Evolutionary conservation across 306 rosid species (phyloP), one percentile per base, ranked within the genome.

Genomic region (Fragaria vesca): DNA sequence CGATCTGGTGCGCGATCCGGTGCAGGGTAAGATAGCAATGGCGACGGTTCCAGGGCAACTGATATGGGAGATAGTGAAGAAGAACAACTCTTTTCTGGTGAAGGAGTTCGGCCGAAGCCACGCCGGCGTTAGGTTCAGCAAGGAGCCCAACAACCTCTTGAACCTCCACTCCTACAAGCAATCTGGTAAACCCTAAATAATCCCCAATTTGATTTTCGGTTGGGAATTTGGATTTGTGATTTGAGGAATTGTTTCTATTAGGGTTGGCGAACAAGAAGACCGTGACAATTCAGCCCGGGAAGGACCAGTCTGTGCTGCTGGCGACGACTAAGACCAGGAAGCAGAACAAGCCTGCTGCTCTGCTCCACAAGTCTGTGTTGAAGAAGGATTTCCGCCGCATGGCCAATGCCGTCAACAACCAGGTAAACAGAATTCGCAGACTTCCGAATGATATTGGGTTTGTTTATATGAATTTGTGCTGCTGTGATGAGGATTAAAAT

Each of bases 211-310:
- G 13, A 6, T 47, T 46, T 68, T 51, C 36, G 70, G 9, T 24
- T 11, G 43, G 43, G 3, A 15, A 26, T 16, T 26, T 18, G 2
- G 12, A 47, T 24, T 61, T 4, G 46, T 5, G 17, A 21, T 18
- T 47, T 40, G 60, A 12, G 74, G 0, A 9, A 6, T 43, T 12
- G 62, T 43, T 28, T 82, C 13, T 4, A 24, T 24, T 73, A 96
- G 99, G 99, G 60, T 87, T 96, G 96, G 97, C 99, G 36, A 93
- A 96, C 93, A 93, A 90, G 96, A 96, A 96, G 80, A 96, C 96
- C 32, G 93, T 96, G 55, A 85, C 96, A 21, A 76, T 96, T 83
- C 97, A 90, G 79, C 81, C 91, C 0, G 98, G 91, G 26, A 96
- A 90, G 38, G 97, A 90, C 74, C 96, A 79, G n/a, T 74, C 89